These are phyloP conservation scores for Blastobotrys illinoisensis DNA, from an alignment of 1,139 yeast species.

Conservation along the genomic window DNA sequence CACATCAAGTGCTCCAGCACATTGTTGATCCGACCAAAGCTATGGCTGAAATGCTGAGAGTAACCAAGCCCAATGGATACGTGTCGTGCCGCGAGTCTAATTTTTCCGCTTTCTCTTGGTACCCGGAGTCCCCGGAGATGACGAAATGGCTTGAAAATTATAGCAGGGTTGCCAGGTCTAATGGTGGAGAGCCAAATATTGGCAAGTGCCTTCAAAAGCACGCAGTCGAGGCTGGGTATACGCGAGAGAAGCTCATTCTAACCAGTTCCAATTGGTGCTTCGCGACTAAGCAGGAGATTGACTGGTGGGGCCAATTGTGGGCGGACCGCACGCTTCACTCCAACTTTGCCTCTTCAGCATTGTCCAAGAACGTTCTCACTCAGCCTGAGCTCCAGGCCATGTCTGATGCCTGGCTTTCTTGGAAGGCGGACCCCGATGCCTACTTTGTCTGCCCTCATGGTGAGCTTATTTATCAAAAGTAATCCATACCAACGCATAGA, in stretches of 20 bases:
- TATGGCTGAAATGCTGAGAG: constrained; percentile 25
- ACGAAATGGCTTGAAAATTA: constrained; percentile 18
- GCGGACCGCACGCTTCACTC: constrained; percentile 23
- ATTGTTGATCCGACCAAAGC: constrained; percentile 34
- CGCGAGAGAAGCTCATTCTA: constrained; percentile 10
- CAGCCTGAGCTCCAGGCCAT: constrained; percentile 17
- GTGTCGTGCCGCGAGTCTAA: constrained; percentile 37
- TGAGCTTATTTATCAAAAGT: constrained; percentile 20
- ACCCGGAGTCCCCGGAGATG: constrained; percentile 19
- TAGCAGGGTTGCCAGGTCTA: constrained; percentile 18
- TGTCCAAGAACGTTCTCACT: constrained; percentile 14
- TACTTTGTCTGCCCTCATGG: constrained; percentile 19
- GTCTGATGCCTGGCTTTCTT: constrained; percentile 20
- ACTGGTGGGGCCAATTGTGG: constrained; percentile 27
- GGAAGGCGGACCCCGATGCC: constrained; percentile 21
- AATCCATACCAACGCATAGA: not conserved
- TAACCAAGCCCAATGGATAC: constrained; percentile 25
- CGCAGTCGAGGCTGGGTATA: constrained; percentile 22
- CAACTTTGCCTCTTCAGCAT: constrained; percentile 18
- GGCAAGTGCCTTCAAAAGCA: constrained; percentile 17
- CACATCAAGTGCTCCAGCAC: constrained; percentile 41
- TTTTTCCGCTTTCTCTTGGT: constrained; percentile 20
- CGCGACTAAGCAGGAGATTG: constrained; percentile 17
- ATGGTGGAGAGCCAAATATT: constrained; percentile 24
- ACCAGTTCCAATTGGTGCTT: constrained; percentile 23